These are phyloP conservation scores for Tricholoma saponaceum DNA, from an alignment of 768 basidiomycete species.

Conservation along the genomic window DNA sequence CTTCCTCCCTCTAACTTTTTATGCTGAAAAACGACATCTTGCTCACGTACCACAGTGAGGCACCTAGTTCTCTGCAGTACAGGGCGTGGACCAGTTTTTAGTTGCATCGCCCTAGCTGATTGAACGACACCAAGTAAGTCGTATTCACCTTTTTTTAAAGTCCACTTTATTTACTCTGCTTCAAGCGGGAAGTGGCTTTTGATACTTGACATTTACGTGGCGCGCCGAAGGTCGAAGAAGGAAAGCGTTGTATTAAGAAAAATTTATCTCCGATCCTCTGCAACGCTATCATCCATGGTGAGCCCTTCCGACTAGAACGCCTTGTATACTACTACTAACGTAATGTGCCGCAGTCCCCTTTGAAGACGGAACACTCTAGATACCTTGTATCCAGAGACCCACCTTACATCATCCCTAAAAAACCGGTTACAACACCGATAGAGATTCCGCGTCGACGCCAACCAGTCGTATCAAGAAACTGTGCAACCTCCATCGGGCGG, in stretches of 20 bases:
- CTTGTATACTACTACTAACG: slow-evolving; percentile 1
- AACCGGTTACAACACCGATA: slow-evolving; percentile 36
- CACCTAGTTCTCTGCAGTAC: background rate
- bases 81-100: background rate
- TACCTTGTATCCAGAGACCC: slow-evolving; percentile 2
- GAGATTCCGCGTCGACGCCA: slow-evolving; percentile 37
- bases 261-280: background rate
- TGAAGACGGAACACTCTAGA: slow-evolving; percentile 9
- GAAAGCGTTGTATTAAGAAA: background rate
- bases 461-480: slow-evolving; percentile 13
- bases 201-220: slow-evolving; percentile 1
- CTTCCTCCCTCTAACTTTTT: background rate
- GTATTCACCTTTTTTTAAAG: background rate
- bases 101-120: background rate
- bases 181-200: too few relatives aligned
- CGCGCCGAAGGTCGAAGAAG: background rate
- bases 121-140: background rate
- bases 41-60: background rate
- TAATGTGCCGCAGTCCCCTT: slow-evolving; percentile 3
- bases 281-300: slow-evolving; percentile 7
- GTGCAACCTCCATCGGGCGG: slow-evolving; percentile 26
- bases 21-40: background rate
- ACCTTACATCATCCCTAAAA: slow-evolving; percentile 13
- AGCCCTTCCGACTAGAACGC: slow-evolving; percentile 10
- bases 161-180: background rate